phyloP scores from a whole-genome alignment of 1,284 basidiomycete genomes.

The Phlebopus sp. region DNA sequence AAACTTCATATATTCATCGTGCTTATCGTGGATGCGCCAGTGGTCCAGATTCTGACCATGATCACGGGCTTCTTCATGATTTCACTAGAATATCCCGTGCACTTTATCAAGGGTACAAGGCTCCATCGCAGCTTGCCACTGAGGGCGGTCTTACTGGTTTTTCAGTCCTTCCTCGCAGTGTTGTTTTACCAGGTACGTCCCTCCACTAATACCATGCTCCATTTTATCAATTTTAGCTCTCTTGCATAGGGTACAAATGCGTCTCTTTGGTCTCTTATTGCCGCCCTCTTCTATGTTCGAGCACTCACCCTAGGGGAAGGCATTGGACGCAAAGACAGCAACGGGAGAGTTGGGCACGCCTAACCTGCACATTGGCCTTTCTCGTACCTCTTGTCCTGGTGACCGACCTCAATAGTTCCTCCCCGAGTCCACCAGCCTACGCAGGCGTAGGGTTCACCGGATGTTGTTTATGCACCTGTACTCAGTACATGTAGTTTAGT shows the following conservation, averaged over 20 bases:
- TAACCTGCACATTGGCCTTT: conserved; percentile 35
- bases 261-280: conserved; percentile 68
- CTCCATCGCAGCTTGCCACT: conserved; percentile 66
- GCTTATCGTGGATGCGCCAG: conserved; percentile 71
- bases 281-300: conserved; percentile 60
- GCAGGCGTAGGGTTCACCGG: background rate
- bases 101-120: conserved; percentile 51
- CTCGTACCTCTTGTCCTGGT: background rate
- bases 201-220: background rate
- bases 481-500: too few species aligned
- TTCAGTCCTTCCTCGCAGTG: conserved; percentile 64
- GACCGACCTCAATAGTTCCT: background rate
- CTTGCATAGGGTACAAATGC: conserved; percentile 69
- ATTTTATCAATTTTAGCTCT: conserved; percentile 2
- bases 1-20: conserved; percentile 62
- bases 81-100: conserved; percentile 66
- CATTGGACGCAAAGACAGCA: conserved; percentile 46
- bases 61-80: conserved; percentile 55
- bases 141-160: conserved; percentile 59
- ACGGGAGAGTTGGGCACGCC: conserved; percentile 54
- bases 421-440: conserved; percentile 1
- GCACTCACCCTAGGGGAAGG: conserved; percentile 65
- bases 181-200: conserved; percentile 74
- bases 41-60: conserved; percentile 68
- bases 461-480: too few species aligned